phyloP scores from a whole-genome alignment of 331 rosid genomes.

The Quercus tomentella region DNA sequence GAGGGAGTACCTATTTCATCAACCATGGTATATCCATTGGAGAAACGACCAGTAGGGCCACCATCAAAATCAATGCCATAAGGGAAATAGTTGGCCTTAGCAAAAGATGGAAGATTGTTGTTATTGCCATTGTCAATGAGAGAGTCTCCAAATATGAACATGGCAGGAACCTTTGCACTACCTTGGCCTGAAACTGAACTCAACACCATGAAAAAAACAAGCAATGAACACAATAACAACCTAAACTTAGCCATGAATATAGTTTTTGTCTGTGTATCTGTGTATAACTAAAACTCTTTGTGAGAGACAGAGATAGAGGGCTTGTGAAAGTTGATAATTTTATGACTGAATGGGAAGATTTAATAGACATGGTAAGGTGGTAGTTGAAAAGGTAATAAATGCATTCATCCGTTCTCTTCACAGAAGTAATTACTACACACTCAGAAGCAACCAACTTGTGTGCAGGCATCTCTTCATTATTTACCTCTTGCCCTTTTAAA shows the following conservation, averaged over 20 bases:
- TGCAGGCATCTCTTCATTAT: background rate
- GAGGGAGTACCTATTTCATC: slow-evolving; percentile 58
- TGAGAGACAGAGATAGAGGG: background rate
- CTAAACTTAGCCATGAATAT: slow-evolving; percentile 38
- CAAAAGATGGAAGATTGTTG: slow-evolving; percentile 75
- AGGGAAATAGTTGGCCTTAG: slow-evolving; percentile 87
- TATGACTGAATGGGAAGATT: slow-evolving; percentile 6
- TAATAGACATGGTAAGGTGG: slow-evolving; percentile 28
- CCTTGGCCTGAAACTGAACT: slow-evolving; percentile 35
- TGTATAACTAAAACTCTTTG: background rate
- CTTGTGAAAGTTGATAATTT: background rate
- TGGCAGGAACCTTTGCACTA: slow-evolving; percentile 62
- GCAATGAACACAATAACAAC: background rate
- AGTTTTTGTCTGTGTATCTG: background rate
- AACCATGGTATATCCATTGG: slow-evolving; percentile 86
- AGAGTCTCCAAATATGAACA: slow-evolving; percentile 93
- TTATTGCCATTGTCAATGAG: slow-evolving; percentile 92
- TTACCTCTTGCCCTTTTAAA: background rate
- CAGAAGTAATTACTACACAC: slow-evolving; percentile 31
- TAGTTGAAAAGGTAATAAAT: slow-evolving; percentile 54
- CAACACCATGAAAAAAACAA: background rate
- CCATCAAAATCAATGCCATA: slow-evolving; percentile 82
- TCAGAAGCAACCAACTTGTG: slow-evolving; percentile 7
- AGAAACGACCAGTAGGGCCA: slow-evolving; percentile 93
- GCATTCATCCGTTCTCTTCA: slow-evolving; percentile 44